Conservation (phyloP, 2,329 filamentous ascomycete species). For the Lachnellula subtilissima region DNA sequence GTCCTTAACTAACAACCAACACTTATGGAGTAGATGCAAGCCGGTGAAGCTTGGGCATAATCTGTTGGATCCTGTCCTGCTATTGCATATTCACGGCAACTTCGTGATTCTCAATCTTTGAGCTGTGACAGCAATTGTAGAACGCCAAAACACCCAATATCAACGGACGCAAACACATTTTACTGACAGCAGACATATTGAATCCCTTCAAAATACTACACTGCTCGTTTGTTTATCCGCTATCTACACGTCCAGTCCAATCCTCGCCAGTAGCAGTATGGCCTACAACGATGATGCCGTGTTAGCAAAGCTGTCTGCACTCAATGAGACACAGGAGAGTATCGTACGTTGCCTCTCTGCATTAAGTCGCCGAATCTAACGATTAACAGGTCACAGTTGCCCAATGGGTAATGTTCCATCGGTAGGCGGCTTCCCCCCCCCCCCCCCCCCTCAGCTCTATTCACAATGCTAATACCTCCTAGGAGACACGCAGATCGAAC, state of each 20-base stretch:
- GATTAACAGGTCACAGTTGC: slow-evolving; percentile 65
- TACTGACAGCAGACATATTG: not conserved
- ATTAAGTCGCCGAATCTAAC: not conserved
- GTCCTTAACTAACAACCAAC: not conserved
- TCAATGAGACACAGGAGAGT: slow-evolving; percentile 97
- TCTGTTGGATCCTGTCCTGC: not conserved
- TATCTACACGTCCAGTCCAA: not conserved
- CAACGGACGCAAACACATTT: not conserved
- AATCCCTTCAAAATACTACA: not conserved
- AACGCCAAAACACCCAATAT: not conserved
- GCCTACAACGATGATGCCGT: slow-evolving; percentile 95
- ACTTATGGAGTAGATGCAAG: not conserved
- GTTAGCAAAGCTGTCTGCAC: slow-evolving; percentile 84
- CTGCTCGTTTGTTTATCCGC: not conserved
- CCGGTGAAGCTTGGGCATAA: not conserved
- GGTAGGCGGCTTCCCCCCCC: slow-evolving; percentile 49
- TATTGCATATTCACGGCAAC: not conserved
- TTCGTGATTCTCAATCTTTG: not conserved
- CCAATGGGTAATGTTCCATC: slow-evolving; percentile 99
- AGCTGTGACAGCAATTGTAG: not conserved
- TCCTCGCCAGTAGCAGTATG: slow-evolving; percentile 48
- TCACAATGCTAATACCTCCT: slow-evolving; percentile 22
- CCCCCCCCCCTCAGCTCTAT: not conserved
- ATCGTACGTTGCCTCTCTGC: slow-evolving; percentile 47
- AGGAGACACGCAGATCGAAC: slow-evolving; percentile 92